Conservation (phyloP, 176 grass and related monocot genomes). For the Bonia amplexicaulis region DNA sequence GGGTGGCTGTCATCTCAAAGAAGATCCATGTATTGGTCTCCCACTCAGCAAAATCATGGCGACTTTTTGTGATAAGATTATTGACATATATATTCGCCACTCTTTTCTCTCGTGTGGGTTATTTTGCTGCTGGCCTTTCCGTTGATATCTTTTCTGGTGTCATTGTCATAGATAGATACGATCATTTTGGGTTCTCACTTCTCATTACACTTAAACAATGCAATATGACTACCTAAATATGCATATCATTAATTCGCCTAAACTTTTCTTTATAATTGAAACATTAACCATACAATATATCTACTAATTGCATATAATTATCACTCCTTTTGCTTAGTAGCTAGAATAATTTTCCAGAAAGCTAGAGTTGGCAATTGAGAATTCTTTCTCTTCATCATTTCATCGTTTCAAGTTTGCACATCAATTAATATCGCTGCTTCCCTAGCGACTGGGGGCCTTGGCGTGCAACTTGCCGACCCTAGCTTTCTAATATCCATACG, state of each 20-base stretch:
- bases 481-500: neutral
- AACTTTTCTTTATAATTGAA: neutral
- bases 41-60: constrained; percentile 36
- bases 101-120: constrained; percentile 14
- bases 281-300: neutral
- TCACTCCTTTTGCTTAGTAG: neutral
- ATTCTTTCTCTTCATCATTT: neutral
- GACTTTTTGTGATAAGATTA: constrained; percentile 29
- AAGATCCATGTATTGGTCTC: constrained; percentile 41
- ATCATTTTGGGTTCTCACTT: constrained; percentile 19
- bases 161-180: constrained; percentile 32
- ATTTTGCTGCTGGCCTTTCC: constrained; percentile 23
- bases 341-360: neutral
- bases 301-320: neutral
- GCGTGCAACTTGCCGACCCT: neutral
- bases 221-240: neutral
- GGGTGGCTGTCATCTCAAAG: constrained; percentile 32
- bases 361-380: neutral
- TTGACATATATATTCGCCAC: constrained; percentile 26
- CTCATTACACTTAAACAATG: neutral
- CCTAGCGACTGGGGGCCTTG: neutral
- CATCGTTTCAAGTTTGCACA: neutral
- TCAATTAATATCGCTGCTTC: neutral
- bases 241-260: neutral
- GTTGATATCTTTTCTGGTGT: constrained; percentile 22